Conservation (phyloP, 495 filamentous ascomycete species). For the Lineolata rhizophorae region DNA sequence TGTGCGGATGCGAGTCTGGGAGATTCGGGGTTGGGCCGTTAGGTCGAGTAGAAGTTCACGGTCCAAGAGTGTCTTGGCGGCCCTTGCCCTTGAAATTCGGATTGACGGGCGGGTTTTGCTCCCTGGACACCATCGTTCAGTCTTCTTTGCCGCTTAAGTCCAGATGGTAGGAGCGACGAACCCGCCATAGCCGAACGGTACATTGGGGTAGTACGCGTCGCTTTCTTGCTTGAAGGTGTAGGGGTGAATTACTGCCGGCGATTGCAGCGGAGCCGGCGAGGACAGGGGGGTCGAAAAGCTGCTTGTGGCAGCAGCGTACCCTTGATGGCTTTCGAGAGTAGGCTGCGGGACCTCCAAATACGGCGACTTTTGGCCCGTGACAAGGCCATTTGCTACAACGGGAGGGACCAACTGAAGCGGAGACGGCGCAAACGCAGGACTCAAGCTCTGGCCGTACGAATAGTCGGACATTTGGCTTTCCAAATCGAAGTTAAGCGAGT, state of each 20-base stretch:
- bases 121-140: too few species aligned
- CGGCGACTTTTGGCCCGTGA: conserved; percentile 10
- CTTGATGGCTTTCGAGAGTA: conserved; percentile 6
- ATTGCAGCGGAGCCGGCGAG: neutral
- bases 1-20: too few species aligned
- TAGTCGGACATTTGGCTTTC: conserved; percentile 12
- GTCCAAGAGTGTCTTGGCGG: too few species aligned
- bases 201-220: neutral
- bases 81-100: too few species aligned
- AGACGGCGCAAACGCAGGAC: conserved; percentile 20
- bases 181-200: conserved; percentile 8
- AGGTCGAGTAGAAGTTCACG: too few species aligned
- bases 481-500: conserved; percentile 12
- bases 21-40: too few species aligned
- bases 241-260: neutral
- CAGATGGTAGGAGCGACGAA: conserved; percentile 16
- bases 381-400: conserved; percentile 1
- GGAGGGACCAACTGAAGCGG: conserved; percentile 11
- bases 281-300: conserved; percentile 10
- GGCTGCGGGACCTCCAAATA: conserved; percentile 17
- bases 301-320: neutral
- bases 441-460: conserved; percentile 14
- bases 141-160: conserved; percentile 10
- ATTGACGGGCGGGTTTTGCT: too few species aligned
- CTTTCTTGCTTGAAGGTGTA: neutral